Evolutionary conservation across 129 eudicot species (phyloP).

Genomic region (Artemisia tridentata): DNA sequence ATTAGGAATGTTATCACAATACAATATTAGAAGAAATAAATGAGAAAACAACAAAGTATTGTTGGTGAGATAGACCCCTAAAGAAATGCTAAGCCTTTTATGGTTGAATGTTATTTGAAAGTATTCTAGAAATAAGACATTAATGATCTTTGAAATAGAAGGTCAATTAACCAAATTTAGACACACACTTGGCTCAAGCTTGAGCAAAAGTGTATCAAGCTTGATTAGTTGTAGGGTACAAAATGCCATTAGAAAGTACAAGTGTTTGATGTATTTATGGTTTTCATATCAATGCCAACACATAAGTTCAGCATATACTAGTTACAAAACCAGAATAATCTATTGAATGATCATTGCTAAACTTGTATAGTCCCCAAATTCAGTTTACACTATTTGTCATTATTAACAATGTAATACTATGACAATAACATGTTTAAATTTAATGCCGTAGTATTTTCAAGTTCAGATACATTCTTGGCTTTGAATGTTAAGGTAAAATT

Average conservation of each 20-base stretch:
- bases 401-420: too few relatives aligned
- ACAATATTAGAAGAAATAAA: constrained; percentile 12
- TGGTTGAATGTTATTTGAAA: constrained; percentile 29
- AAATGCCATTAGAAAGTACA: background rate
- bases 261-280: background rate
- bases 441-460: background rate
- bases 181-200: constrained; percentile 31
- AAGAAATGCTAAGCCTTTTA: constrained; percentile 29
- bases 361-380: too few relatives aligned
- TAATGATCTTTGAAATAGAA: constrained; percentile 21
- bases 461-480: background rate
- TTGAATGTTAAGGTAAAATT: background rate
- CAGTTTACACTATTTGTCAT: too few relatives aligned
- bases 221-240: background rate
- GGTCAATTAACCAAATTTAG: constrained; percentile 24
- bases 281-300: background rate
- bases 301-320: background rate
- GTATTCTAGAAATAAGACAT: constrained; percentile 25
- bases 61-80: constrained; percentile 33
- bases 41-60: constrained; percentile 17
- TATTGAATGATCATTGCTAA: too few relatives aligned
- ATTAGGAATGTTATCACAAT: constrained; percentile 14
- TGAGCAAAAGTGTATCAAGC: background rate
- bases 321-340: background rate
- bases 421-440: too few relatives aligned